Evolutionary conservation across 768 basidiomycete genomes (phyloP).

Genomic region (Piloderma croceum): DNA sequence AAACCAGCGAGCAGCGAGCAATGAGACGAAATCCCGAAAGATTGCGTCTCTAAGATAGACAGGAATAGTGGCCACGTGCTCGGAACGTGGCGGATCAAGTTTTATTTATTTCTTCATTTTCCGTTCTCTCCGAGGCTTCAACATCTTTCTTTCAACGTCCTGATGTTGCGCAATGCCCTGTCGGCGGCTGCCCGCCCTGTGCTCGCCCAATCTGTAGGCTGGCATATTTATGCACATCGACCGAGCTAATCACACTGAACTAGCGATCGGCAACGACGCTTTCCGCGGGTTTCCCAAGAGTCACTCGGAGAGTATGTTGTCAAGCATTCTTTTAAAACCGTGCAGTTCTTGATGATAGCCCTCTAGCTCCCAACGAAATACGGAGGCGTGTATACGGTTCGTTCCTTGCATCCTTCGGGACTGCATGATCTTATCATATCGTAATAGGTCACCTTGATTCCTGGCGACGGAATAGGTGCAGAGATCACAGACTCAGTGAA

Average conservation of each 20-base stretch:
- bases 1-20: background rate
- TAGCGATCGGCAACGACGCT: constrained; percentile 73
- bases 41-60: too few relatives aligned
- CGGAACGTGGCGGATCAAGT: background rate
- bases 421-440: constrained; percentile 19
- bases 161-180: constrained; percentile 66
- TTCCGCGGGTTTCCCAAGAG: constrained; percentile 72
- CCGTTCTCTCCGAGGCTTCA: too few relatives aligned
- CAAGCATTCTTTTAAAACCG: constrained; percentile 9
- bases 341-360: constrained; percentile 10
- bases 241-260: constrained; percentile 10
- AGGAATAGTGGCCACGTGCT: background rate
- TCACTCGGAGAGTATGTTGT: constrained; percentile 64
- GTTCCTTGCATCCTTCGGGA: constrained; percentile 20
- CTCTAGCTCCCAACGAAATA: constrained; percentile 81
- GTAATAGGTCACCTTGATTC: constrained; percentile 86
- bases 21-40: background rate
- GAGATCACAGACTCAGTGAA: constrained; percentile 99
- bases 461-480: constrained; percentile 94
- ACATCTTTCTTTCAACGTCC: constrained; percentile 28
- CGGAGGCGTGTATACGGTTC: constrained; percentile 86
- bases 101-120: too few relatives aligned
- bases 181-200: constrained; percentile 51
- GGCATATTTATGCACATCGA: constrained; percentile 5
- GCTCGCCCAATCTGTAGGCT: constrained; percentile 46